A percentile compares a stretch with the other conserved stretches of the same genome.
These are phyloP conservation scores for Pyricularia sp. DNA, from an alignment of 2,329 filamentous ascomycete genomes.

Conservation along the genomic window DNA sequence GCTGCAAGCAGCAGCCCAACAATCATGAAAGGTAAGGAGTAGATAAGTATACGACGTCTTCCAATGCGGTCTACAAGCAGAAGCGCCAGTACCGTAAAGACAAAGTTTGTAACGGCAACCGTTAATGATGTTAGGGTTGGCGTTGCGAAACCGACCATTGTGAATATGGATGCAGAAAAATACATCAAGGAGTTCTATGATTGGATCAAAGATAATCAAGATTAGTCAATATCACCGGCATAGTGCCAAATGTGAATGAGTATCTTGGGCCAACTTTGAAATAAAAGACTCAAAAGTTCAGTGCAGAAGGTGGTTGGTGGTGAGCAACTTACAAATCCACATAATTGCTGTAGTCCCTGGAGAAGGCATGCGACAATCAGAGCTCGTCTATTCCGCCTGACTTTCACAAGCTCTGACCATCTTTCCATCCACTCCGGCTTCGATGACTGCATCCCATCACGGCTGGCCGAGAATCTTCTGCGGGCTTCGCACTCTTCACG, in stretches of 20 bases:
- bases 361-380: constrained; percentile 78
- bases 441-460: constrained; percentile 6
- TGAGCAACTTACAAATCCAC: constrained; percentile 58
- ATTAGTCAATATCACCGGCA: neutral
- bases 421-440: constrained; percentile 27
- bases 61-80: constrained; percentile 72
- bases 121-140: constrained; percentile 73
- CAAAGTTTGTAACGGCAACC: constrained; percentile 72
- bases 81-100: constrained; percentile 69
- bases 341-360: constrained; percentile 81
- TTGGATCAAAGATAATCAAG: no score
- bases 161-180: constrained; percentile 76
- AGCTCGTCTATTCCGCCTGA: constrained; percentile 61
- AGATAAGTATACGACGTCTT: constrained; percentile 69
- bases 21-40: constrained; percentile 78
- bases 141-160: constrained; percentile 65
- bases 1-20: constrained; percentile 62
- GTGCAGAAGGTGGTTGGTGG: neutral
- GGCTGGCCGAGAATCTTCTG: constrained; percentile 25
- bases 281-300: neutral
- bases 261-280: neutral
- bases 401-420: constrained; percentile 44
- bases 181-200: constrained; percentile 83
- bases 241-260: neutral
- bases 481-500: constrained; percentile 52